These are phyloP conservation scores for Suaeda aralocaspica DNA, from an alignment of 148 eudicot genomes.

Conservation along the genomic window DNA sequence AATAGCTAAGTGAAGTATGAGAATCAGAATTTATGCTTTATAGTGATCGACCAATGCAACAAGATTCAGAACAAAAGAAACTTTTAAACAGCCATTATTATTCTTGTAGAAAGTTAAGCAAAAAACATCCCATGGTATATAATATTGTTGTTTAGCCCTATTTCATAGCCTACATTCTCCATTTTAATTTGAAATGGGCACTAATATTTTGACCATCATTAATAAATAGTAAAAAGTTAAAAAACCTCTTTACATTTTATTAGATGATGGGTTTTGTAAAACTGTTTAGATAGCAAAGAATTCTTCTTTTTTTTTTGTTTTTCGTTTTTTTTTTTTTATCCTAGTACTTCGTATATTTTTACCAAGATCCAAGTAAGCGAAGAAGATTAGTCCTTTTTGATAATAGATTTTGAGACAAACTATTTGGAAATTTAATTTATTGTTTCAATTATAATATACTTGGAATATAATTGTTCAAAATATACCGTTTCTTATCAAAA, in stretches of 20 bases:
- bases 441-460: not conserved
- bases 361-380: slow-evolving; percentile 12
- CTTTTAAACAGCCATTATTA: not conserved
- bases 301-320: too few relatives aligned
- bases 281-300: slow-evolving; percentile 14
- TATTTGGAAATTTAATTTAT: not conserved
- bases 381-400: not conserved
- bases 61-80: slow-evolving; percentile 10
- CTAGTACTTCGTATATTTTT: not conserved
- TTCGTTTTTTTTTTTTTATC: too few relatives aligned
- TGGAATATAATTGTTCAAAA: not conserved
- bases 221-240: too few relatives aligned
- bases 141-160: not conserved
- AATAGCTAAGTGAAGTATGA: not conserved
- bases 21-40: not conserved
- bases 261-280: not conserved
- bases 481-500: too few relatives aligned
- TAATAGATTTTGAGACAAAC: not conserved
- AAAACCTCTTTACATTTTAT: too few relatives aligned
- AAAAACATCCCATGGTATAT: not conserved
- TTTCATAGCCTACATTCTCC: slow-evolving; percentile 19
- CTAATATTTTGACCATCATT: slow-evolving; percentile 18
- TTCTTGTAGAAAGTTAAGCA: slow-evolving; percentile 2
- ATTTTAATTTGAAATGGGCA: slow-evolving; percentile 15
- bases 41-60: slow-evolving; percentile 15